Evolutionary conservation across 192 early-diverging fungal genomes (phyloP), one percentile per base, ranked within the genome.

Genomic region (Backusella psychrophila): DNA sequence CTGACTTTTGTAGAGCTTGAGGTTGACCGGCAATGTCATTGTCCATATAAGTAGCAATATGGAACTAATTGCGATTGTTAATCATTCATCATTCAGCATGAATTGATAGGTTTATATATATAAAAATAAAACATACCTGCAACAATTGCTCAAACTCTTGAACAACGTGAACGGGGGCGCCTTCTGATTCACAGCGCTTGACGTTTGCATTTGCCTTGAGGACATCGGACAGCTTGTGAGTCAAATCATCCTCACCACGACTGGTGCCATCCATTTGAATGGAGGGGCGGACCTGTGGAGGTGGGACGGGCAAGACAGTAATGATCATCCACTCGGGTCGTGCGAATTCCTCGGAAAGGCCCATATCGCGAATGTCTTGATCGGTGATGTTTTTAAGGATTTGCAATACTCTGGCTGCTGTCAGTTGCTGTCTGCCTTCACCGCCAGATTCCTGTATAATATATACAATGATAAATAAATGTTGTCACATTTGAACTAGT

Each of bases 311-410:
- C 75, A 99, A 87, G 19, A 96, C 92, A 6, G 95, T 94, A 71
- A 97, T 88, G 69, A 98, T 88, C 96, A 99, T 97, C 98, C 98
- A 99, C 82, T 98, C 98, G 11, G 98, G 98, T 17, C 97, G 90
- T 17, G 97, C 97, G 87, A 88, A 98, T 74, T 96, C 89, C 35
- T 93, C 90, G 71, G 92, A 91, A 26, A 99, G 83, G 31, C 97
- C 98, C 91, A 99, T 94, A 74, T 87, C 86, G 66, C 86, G 75
- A 36, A 92, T 90, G 75, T 98, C 98, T 80, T 93, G 89, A 77
- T 97, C 93, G 12, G 89, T 86, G 73, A 99, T 98, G 71, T 88
- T 90, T 80, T 91, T 91, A 69, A 99, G 88, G 17, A 98, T 92
- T 78, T 91, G 90, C 19, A 94, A 83, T 49, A 94, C 95, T 66